These are phyloP conservation scores for Buxus sempervirens DNA, from an alignment of 164 flowering plant genomes.

Conservation along the genomic window DNA sequence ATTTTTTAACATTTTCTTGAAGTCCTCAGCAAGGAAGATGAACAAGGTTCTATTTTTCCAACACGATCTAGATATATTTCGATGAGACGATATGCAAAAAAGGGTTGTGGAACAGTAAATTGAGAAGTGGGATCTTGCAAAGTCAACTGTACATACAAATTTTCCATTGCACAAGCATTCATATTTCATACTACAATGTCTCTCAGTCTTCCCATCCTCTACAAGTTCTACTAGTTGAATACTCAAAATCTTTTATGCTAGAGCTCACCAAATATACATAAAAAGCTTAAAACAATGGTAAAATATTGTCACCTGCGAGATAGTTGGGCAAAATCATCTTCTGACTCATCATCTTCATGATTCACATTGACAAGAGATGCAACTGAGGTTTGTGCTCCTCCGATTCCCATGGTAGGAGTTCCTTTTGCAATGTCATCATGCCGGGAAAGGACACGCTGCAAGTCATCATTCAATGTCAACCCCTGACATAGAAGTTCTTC, in stretches of 20 bases:
- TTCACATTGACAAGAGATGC: slow-evolving; percentile 60
- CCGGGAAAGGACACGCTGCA: slow-evolving; percentile 73
- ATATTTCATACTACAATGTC: too few relatives aligned
- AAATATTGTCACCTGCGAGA: slow-evolving; percentile 57
- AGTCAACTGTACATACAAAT: too few relatives aligned
- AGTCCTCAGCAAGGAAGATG: too few relatives aligned
- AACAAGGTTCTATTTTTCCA: too few relatives aligned
- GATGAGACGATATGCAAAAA: too few relatives aligned
- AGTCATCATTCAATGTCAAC: slow-evolving; percentile 74
- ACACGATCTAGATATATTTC: too few relatives aligned
- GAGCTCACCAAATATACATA: not conserved
- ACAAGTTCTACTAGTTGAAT: too few relatives aligned
- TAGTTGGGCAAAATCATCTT: slow-evolving; percentile 85
- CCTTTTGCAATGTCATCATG: slow-evolving; percentile 80
- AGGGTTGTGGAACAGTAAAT: too few relatives aligned
- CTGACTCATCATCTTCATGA: slow-evolving; percentile 88
- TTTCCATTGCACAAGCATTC: too few relatives aligned
- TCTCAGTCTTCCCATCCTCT: not conserved
- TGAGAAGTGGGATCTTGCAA: too few relatives aligned
- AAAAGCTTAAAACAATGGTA: not conserved
- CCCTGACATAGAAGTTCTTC: slow-evolving; percentile 87
- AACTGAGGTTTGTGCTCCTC: slow-evolving; percentile 35
- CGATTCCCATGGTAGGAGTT: slow-evolving; percentile 20
- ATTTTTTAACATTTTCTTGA: too few relatives aligned
- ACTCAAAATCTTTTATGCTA: not conserved